A percentile compares a stretch with the other conserved stretches of the same genome.
phyloP scores from a whole-genome alignment of 2,329 filamentous ascomycete species.

The Ampelomyces quisqualis region DNA sequence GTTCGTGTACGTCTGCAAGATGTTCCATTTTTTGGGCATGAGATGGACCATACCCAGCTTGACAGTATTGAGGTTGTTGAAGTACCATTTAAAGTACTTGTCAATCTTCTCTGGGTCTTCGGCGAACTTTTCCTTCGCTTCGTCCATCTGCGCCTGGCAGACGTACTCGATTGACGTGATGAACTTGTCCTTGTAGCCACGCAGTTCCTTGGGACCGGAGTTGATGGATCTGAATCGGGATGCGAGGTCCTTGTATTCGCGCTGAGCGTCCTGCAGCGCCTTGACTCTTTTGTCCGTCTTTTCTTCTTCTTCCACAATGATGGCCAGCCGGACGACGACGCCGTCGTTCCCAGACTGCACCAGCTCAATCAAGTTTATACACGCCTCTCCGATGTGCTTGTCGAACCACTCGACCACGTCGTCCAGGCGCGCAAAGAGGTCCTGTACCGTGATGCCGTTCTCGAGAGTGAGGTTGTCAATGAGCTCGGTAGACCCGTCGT shows the following conservation, averaged over 20 bases:
- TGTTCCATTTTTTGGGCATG: constrained; percentile 96
- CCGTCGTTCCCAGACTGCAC: constrained; percentile 84
- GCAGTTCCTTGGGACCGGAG: constrained; percentile 84
- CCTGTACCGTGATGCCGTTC: constrained; percentile 70
- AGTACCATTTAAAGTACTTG: constrained; percentile 92
- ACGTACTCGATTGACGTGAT: constrained; percentile 73
- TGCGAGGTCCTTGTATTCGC: constrained; percentile 93
- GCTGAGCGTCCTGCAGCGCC: constrained; percentile 89
- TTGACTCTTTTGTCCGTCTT: constrained; percentile 90
- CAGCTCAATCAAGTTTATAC: constrained; percentile 84
- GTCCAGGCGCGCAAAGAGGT: constrained; percentile 86
- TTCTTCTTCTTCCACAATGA: constrained; percentile 94
- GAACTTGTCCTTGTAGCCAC: constrained; percentile 97
- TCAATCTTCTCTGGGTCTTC: constrained; percentile 80
- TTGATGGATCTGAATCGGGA: constrained; percentile 93
- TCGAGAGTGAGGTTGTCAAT: constrained; percentile 70
- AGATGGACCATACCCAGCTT: constrained; percentile 87
- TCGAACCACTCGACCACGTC: constrained; percentile 92
- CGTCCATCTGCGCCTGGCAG: constrained; percentile 72
- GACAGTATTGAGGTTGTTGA: constrained; percentile 95
- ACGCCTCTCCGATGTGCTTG: constrained; percentile 85
- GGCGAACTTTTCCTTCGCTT: constrained; percentile 72
- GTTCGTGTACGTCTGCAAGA: constrained; percentile 82
- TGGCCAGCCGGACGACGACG: constrained; percentile 84
- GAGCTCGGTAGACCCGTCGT: constrained; percentile 95